Base-by-base conservation (phyloP, 1,284 basidiomycete species). In the Stygiomarasmius scandens region DNA sequence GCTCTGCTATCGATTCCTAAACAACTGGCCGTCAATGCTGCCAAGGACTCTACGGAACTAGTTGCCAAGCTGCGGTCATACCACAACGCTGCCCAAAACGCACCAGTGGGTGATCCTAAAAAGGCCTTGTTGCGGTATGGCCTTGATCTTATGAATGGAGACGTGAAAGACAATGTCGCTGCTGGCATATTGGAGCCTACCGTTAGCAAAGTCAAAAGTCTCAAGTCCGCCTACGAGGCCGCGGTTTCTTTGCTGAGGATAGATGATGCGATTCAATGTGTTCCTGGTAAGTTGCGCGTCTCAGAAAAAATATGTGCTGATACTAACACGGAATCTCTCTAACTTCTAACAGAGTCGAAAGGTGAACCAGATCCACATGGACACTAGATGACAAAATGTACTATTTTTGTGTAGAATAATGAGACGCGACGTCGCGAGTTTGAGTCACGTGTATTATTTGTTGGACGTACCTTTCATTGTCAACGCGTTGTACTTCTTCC, bases 201-300 rank as follows among this genome's bases (percentile, higher is more conserved):
- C 5, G 85, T 99, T 74, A 93, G 91, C 81, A 99, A 99, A 77
- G 92, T 99, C 63, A 92, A 93, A 75, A 96, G 92, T 71, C 76
- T 99, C 72, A 99, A 99, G 81, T 93, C 90, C 52, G 96, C 96
- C 20, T 93, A 97, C 63, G 97, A 99, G 76, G 96, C 97, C 14
- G 95, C 96, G 9, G 96, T 98, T 27, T 94, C 93, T 60, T 77
- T 99, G 64, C 77, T 99, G 69, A 87, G 97, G 60, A 99, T 99
- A 69, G 96, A 98, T 72, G 96, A 98, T 76, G 91, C 91, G 23
- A 93, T 93, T 61, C 90, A 93, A 67, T 92, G 90, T 71, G 80
- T 89, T 52, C 89, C 90, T 60, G 90, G 90, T 90, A 65, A 76
- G 83, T 63, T 24, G 46, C 12, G 29, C 29, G 49, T 43, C 44